Conservation (phyloP, 2,329 filamentous ascomycete species). For the Magnaporthiopsis poae region DNA sequence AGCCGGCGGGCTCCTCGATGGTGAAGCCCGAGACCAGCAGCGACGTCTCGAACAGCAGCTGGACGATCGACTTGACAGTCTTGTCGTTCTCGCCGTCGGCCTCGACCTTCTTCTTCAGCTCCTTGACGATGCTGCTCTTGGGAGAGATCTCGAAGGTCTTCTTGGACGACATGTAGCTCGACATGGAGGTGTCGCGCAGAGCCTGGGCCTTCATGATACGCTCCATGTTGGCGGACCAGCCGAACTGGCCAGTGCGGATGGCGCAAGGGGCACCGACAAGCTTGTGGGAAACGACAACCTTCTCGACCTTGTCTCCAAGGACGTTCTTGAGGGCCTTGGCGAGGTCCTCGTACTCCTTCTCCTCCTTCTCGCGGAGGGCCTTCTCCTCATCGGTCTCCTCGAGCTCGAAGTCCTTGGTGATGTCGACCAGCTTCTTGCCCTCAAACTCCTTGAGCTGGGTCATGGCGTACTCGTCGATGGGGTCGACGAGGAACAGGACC, state of each 20-base stretch:
- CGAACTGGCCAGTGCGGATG: constrained; percentile 98
- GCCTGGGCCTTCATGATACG: constrained; percentile 99
- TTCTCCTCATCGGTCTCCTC: constrained; percentile 99
- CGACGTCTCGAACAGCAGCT: constrained; percentile 97
- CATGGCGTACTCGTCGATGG: constrained; percentile 99
- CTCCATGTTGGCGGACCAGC: constrained; percentile 99
- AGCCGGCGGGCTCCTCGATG: constrained; percentile 95
- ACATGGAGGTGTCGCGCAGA: constrained; percentile 98
- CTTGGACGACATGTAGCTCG: constrained; percentile 99
- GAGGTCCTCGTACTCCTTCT: constrained; percentile 94
- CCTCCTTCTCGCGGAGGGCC: constrained; percentile 83
- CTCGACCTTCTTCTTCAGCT: constrained; percentile 99
- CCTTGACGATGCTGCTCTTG: constrained; percentile 93
- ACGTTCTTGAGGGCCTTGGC: constrained; percentile 99
- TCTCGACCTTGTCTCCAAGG: constrained; percentile 98
- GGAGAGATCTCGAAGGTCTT: constrained; percentile 99
- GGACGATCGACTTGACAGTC: constrained; percentile 97
- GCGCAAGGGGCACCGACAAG: constrained; percentile 87
- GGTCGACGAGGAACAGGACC: constrained; percentile 97
- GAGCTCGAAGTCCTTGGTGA: constrained; percentile 99
- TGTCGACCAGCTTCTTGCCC: constrained; percentile 99
- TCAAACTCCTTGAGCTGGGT: constrained; percentile 99
- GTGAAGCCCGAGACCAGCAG: constrained; percentile 98
- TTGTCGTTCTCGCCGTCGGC: constrained; percentile 94
- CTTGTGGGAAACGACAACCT: constrained; percentile 98